Conservation (phyloP, 257 asterid species). For the Cynanchum wilfordii region DNA sequence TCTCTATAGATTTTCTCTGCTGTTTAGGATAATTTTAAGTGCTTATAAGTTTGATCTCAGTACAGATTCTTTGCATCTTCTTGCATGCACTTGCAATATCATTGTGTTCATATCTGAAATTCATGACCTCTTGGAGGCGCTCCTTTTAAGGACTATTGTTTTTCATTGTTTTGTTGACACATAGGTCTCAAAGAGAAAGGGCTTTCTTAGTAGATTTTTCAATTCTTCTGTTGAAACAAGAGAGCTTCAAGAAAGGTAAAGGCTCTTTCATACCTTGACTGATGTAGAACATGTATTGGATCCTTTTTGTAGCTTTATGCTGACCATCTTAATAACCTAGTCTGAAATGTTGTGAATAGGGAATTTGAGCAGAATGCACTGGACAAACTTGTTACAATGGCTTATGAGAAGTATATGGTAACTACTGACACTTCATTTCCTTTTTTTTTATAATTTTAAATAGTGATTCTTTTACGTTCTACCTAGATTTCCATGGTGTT, state of each 20-base stretch:
- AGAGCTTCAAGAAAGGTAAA: constrained; percentile 65
- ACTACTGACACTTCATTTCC: constrained; percentile 24
- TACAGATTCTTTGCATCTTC: not conserved
- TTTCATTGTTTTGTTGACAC: constrained; percentile 21
- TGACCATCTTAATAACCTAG: constrained; percentile 21
- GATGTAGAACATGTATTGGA: constrained; percentile 16
- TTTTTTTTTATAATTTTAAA: constrained; percentile 4
- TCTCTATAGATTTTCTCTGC: not conserved
- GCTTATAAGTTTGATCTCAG: not conserved
- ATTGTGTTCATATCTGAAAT: not conserved
- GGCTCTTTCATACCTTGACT: constrained; percentile 10
- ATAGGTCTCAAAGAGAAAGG: constrained; percentile 64
- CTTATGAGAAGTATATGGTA: constrained; percentile 87
- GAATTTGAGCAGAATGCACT: constrained; percentile 70
- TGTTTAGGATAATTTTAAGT: not conserved
- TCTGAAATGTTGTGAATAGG: constrained; percentile 39
- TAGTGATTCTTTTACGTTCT: not conserved
- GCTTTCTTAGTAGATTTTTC: constrained; percentile 48
- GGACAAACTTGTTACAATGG: constrained; percentile 73
- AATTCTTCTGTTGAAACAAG: constrained; percentile 50
- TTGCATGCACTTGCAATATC: not conserved
- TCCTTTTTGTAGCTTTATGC: constrained; percentile 10
- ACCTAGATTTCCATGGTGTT: not conserved
- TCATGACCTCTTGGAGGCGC: not conserved
- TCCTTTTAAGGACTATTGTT: constrained; percentile 1